Conservation (phyloP, 306 rosid genomes). For the Trichosanthes cucumerina region DNA sequence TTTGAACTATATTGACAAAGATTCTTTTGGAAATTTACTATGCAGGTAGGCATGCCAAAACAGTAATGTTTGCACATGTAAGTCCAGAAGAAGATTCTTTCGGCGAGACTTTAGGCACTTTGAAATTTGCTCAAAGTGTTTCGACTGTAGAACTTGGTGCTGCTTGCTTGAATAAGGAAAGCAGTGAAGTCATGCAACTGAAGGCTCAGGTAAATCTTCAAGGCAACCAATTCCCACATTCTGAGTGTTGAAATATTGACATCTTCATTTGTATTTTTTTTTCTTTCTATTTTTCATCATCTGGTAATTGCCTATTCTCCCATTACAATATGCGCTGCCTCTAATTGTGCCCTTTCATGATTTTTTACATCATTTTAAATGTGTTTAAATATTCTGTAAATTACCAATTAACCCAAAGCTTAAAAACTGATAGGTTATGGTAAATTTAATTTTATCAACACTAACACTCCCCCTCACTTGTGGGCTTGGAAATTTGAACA, state of each 20-base stretch:
- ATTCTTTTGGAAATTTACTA: slow-evolving; percentile 16
- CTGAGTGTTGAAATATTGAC: background rate
- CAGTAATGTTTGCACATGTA: slow-evolving; percentile 91
- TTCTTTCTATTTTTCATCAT: background rate
- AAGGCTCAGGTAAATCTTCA: slow-evolving; percentile 54
- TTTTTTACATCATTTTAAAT: background rate
- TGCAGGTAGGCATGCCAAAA: slow-evolving; percentile 91
- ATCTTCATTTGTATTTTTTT: background rate
- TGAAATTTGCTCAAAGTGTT: slow-evolving; percentile 88
- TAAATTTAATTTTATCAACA: no score
- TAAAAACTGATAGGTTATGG: no score
- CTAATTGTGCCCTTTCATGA: background rate
- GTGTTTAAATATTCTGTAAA: background rate
- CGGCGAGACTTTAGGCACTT: slow-evolving; percentile 70
- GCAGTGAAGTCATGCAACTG: slow-evolving; percentile 68
- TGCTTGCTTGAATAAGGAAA: slow-evolving; percentile 68
- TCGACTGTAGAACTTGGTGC: slow-evolving; percentile 85
- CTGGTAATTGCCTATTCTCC: background rate
- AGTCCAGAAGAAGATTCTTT: slow-evolving; percentile 89
- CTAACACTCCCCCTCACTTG: no score
- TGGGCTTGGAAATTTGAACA: no score
- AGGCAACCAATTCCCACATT: background rate
- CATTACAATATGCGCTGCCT: background rate
- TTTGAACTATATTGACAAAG: background rate
- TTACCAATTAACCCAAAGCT: no score